Evolutionary conservation across 768 basidiomycete genomes (phyloP).

Genomic region (Mycena belliarum): DNA sequence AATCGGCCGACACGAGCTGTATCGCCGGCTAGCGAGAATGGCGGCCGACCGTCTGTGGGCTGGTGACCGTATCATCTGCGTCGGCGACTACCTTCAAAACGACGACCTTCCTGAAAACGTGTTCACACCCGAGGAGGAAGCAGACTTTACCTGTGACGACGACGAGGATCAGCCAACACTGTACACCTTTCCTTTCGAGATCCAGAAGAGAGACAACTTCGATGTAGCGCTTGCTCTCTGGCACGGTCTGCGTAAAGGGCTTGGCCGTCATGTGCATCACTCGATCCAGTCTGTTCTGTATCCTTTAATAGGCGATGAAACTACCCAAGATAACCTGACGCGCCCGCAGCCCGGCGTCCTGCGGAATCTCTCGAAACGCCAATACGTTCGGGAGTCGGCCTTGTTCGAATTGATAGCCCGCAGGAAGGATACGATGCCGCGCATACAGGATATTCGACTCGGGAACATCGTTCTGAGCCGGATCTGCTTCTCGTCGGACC

Average conservation of each 20-base stretch:
- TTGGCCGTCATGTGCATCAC: too few species aligned
- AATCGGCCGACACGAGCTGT: not conserved
- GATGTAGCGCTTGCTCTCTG: too few species aligned
- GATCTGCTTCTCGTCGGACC: constrained; percentile 11
- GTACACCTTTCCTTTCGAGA: too few species aligned
- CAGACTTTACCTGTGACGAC: too few species aligned
- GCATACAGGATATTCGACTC: not conserved
- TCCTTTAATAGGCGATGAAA: too few species aligned
- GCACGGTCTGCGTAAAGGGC: too few species aligned
- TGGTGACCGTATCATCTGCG: constrained; percentile 10
- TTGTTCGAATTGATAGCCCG: not conserved
- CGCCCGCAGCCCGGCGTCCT: not conserved
- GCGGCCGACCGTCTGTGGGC: not conserved
- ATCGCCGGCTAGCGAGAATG: not conserved
- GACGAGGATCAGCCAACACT: too few species aligned
- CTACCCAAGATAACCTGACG: too few species aligned
- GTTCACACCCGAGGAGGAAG: not conserved
- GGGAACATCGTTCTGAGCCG: constrained; percentile 6
- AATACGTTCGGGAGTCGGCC: constrained; percentile 8
- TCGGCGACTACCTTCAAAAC: constrained; percentile 2
- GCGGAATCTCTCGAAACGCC: constrained; percentile 5
- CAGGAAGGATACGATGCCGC: too few species aligned
- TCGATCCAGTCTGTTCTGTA: too few species aligned
- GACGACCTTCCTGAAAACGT: constrained; percentile 3
- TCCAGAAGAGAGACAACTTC: too few species aligned